These are phyloP conservation scores for Rhodotorula sp. DNA, from an alignment of 1,284 basidiomycete species.

Conservation along the genomic window DNA sequence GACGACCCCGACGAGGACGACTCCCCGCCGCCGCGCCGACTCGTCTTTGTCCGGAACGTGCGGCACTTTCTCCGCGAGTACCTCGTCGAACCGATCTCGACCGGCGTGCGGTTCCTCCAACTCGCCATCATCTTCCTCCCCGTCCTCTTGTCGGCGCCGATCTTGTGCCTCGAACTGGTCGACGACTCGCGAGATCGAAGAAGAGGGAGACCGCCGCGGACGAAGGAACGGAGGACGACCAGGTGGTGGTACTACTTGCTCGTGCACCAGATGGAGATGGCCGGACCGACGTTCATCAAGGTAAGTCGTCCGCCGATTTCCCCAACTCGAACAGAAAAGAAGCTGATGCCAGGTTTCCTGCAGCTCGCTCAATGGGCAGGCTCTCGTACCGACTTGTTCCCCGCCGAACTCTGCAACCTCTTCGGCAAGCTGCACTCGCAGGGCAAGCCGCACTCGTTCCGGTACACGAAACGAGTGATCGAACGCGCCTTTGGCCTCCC, in stretches of 20 bases:
- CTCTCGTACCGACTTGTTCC: conserved; percentile 90
- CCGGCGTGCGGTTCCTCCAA: conserved; percentile 76
- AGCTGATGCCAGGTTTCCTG: not conserved
- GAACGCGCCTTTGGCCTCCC: conserved; percentile 71
- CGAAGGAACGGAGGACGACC: conserved; percentile 61
- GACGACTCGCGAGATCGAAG: conserved; percentile 47
- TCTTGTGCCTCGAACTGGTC: conserved; percentile 67
- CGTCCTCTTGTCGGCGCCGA: conserved; percentile 77
- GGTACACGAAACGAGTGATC: conserved; percentile 78
- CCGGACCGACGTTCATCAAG: conserved; percentile 97
- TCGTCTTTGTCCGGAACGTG: conserved; percentile 10
- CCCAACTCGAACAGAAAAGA: not conserved
- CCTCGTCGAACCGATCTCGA: conserved; percentile 83
- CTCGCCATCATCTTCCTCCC: conserved; percentile 82
- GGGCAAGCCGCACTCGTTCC: conserved; percentile 76
- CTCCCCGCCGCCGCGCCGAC: not conserved
- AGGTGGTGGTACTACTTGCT: conserved; percentile 91
- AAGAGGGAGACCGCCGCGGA: conserved; percentile 41
- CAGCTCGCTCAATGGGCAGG: conserved; percentile 98
- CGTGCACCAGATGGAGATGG: conserved; percentile 84
- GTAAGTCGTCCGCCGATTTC: conserved; percentile 52
- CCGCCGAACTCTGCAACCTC: conserved; percentile 80
- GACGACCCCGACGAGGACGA: not conserved
- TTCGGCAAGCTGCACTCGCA: conserved; percentile 87
- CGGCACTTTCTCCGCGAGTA: conserved; percentile 43